Evolutionary conservation across 2,329 filamentous ascomycete species (phyloP).

Genomic region (Aspergillus niger): DNA sequence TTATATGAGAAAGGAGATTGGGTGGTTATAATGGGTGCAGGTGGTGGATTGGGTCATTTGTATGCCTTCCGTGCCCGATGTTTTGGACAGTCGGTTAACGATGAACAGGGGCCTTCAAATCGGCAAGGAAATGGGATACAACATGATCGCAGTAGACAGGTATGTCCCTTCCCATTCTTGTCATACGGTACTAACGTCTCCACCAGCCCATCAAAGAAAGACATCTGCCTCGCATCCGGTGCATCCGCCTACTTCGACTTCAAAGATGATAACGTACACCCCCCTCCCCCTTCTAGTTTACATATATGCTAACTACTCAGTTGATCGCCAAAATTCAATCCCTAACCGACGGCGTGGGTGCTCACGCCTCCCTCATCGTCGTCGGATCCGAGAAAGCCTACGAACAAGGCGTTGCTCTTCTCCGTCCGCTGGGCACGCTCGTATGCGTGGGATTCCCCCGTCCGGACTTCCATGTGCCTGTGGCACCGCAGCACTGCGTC

Average conservation of each 20-base stretch:
- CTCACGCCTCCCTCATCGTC: constrained; percentile 43
- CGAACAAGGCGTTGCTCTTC: constrained; percentile 36
- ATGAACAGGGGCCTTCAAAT: constrained; percentile 12
- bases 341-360: constrained; percentile 41
- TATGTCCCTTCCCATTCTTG: neutral
- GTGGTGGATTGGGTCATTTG: constrained; percentile 16
- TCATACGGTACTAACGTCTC: neutral
- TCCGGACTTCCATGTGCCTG: constrained; percentile 42
- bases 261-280: constrained; percentile 25
- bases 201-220: constrained; percentile 17
- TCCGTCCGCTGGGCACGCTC: constrained; percentile 42
- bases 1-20: constrained; percentile 12
- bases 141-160: constrained; percentile 13
- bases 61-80: neutral
- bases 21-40: constrained; percentile 19
- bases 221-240: constrained; percentile 21
- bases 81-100: no score
- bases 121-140: constrained; percentile 16
- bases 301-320: neutral
- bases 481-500: constrained; percentile 43
- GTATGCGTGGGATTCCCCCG: constrained; percentile 45
- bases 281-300: no score
- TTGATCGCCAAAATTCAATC: constrained; percentile 11
- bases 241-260: constrained; percentile 25
- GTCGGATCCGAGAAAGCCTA: constrained; percentile 43